Evolutionary conservation across 305 asterid species (phyloP), one percentile per base, ranked within the genome.

Genomic region (Fraxinus velutina): DNA sequence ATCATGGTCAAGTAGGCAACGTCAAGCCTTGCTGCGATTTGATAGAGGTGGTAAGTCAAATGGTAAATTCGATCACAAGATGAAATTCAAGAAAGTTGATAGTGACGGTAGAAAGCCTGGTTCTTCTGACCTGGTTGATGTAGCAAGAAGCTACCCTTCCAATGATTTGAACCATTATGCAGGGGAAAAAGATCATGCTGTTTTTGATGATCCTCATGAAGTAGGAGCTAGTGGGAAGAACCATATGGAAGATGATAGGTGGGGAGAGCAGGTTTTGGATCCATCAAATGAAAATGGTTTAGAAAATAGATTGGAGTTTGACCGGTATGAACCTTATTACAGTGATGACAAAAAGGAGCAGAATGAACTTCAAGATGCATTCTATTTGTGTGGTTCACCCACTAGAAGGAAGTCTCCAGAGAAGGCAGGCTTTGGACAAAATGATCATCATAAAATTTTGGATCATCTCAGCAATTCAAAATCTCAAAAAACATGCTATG

Each of bases 1-100:
- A 72, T 85, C 90, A 2, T 91, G 93, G 94, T 90, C 97, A 70
- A 92, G 88, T 17, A 84, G 78, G 85, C 92, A 91, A 89, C 92
- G 91, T 70, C 86, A 30, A 33, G 73, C 75, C 17, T 36, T 81
- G 74, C 87, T 79, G 79, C 83, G 90, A 78, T 81, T 60, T 74
- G 39, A 83, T 30, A 32, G 80, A 77, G 86, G 89, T 72, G 91
- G 82, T 66, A 83, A 83, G 75, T 19, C 89, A 82, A 78, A 80
- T 73, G 80, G 79, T 75, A 86, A 8, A 29, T 81, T 77, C 60
- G 77, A 79, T 47, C 42, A 80, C 68, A 83, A 66, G 82, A 85
- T 77, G 81, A 79, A 81, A 66, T 74, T 47, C 57, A 62, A 62
- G 81, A 71, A 76, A 68, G 79, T 73, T 24, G 83, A 79, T 78